Percentiles rank a stretch among this genome's conserved stretches.
Evolutionary conservation across 352 stramenopile species (phyloP).

Genomic region (Thalassiosira livingstoniorum): DNA sequence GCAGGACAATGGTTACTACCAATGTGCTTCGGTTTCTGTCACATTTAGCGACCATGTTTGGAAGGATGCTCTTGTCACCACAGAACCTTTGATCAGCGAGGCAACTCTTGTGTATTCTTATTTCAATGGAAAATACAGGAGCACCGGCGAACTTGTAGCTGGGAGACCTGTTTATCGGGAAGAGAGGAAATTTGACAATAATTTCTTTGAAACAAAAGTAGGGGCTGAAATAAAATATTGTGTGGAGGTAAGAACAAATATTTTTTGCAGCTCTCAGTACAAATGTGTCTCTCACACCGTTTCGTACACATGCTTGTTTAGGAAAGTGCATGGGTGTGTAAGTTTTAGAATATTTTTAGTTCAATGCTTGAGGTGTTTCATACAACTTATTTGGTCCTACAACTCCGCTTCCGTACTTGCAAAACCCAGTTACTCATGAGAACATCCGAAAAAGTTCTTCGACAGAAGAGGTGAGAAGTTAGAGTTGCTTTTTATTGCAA

Average conservation of each 20-base stretch:
- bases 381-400: too few species aligned
- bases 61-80: conserved; percentile 27
- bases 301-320: too few species aligned
- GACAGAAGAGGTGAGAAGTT: too few species aligned
- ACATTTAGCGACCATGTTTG: conserved; percentile 29
- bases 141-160: conserved; percentile 2
- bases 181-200: conserved; percentile 28
- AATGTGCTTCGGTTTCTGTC: conserved; percentile 21
- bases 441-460: conserved; percentile 29
- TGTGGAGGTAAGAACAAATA: conserved; percentile 3
- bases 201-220: not conserved
- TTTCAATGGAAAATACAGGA: conserved; percentile 49
- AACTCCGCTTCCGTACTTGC: too few species aligned
- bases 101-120: conserved; percentile 36
- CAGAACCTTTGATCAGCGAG: not conserved
- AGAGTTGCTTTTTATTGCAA: conserved; percentile 24
- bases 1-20: conserved; percentile 19
- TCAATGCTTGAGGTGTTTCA: conserved; percentile 23
- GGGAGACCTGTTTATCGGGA: conserved; percentile 25
- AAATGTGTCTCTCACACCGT: too few species aligned
- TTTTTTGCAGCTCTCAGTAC: too few species aligned
- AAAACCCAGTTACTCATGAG: conserved; percentile 30
- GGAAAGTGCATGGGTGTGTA: conserved; percentile 35
- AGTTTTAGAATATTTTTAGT: conserved; percentile 33
- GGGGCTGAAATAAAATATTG: conserved; percentile 44